These are phyloP conservation scores for Paecilomyces niveus DNA, from an alignment of 2,329 filamentous ascomycete species.

Conservation along the genomic window DNA sequence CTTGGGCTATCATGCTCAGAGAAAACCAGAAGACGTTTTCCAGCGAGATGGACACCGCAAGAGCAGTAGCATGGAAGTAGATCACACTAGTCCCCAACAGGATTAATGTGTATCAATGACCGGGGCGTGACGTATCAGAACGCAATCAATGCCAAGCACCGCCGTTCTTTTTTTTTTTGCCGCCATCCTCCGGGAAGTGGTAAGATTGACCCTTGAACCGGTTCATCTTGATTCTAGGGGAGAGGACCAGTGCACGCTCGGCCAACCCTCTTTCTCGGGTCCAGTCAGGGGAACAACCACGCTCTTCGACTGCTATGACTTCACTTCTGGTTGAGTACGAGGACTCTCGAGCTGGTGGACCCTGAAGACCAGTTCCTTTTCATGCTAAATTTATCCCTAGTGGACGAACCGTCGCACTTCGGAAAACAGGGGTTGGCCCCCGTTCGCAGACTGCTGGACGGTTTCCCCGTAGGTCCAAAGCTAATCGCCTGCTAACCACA, in stretches of 20 bases:
- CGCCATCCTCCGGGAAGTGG: too few relatives aligned
- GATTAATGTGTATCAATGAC: not conserved
- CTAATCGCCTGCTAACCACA: not conserved
- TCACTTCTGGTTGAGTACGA: too few relatives aligned
- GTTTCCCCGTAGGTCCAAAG: not conserved
- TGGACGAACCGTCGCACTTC: not conserved
- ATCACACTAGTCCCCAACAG: not conserved
- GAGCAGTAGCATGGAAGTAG: not conserved
- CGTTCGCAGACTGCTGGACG: not conserved
- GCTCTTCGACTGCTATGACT: not conserved
- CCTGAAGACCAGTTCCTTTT: too few relatives aligned
- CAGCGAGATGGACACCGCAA: not conserved
- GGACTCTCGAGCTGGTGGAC: too few relatives aligned
- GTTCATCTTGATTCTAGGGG: too few relatives aligned
- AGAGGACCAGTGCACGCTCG: too few relatives aligned
- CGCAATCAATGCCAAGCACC: slow-evolving; percentile 2
- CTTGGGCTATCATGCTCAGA: slow-evolving; percentile 1
- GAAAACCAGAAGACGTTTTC: slow-evolving; percentile 6
- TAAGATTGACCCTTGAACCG: too few relatives aligned
- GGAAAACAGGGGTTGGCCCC: not conserved
- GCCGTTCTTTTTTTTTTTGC: not conserved
- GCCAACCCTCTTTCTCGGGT: too few relatives aligned
- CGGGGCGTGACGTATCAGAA: slow-evolving; percentile 6
- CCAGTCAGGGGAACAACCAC: not conserved
- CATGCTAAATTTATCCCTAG: not conserved